Percentiles rank a stretch among this genome's conserved stretches.
Conservation (phyloP, 2,329 filamentous ascomycete species). For the Claviceps sp. region DNA sequence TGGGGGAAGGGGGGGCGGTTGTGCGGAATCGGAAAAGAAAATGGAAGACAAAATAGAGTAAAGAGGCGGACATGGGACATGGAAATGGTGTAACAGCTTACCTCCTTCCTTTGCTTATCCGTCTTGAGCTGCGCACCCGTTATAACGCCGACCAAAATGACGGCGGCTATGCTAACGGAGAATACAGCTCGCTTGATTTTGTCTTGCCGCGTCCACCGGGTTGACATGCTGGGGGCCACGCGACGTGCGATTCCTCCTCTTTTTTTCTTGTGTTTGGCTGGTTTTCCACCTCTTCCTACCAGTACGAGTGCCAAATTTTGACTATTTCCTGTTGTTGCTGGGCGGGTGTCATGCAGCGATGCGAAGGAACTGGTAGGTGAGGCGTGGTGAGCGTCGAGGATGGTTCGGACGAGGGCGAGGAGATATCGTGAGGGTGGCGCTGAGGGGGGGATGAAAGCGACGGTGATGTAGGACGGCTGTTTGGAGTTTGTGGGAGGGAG, state of each 20-base stretch:
- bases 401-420: neutral
- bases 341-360: neutral
- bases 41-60: neutral
- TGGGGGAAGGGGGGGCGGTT: too few relatives aligned
- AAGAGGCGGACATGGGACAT: neutral
- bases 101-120: constrained; percentile 32
- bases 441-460: neutral
- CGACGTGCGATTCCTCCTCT: neutral
- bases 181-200: constrained; percentile 21
- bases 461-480: neutral
- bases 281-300: too few relatives aligned
- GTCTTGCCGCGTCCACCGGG: constrained; percentile 18
- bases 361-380: neutral
- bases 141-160: constrained; percentile 32
- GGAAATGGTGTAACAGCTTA: constrained; percentile 9
- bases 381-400: neutral
- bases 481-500: neutral
- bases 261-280: neutral
- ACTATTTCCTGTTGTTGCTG: neutral
- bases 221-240: neutral
- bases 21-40: neutral
- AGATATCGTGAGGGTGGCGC: neutral
- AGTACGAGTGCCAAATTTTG: neutral
- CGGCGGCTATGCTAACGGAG: constrained; percentile 32
- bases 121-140: constrained; percentile 37